These are phyloP conservation scores for Lolium multiflorum DNA, from an alignment of 176 grass and related monocot species.

Conservation along the genomic window DNA sequence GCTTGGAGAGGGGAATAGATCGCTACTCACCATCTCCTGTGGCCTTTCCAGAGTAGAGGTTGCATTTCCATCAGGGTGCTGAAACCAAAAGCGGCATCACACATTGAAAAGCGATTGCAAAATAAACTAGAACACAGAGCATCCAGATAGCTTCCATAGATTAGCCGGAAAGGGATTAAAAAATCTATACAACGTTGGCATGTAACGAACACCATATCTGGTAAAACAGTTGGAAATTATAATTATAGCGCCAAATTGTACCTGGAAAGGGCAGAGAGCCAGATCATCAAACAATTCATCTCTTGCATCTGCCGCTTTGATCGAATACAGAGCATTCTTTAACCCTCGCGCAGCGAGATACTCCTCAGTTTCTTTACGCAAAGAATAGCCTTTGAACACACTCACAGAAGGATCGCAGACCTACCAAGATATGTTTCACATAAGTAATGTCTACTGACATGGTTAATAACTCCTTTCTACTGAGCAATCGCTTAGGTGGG, in stretches of 20 bases:
- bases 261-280: constrained; percentile 22
- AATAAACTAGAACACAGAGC: neutral
- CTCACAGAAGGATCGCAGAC: constrained; percentile 77
- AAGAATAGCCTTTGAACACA: constrained; percentile 74
- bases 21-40: constrained; percentile 53
- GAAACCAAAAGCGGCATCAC: constrained; percentile 32
- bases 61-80: constrained; percentile 83
- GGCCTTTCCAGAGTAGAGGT: constrained; percentile 54
- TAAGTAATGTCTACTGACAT: constrained; percentile 9
- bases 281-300: no score
- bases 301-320: constrained; percentile 36
- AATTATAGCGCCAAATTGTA: constrained; percentile 21
- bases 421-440: constrained; percentile 24
- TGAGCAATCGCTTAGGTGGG: neutral
- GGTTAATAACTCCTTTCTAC: neutral
- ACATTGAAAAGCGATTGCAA: neutral
- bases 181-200: neutral
- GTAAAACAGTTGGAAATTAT: constrained; percentile 2
- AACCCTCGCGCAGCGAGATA: constrained; percentile 62
- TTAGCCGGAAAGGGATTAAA: neutral
- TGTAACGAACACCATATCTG: neutral
- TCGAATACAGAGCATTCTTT: constrained; percentile 66
- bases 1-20: neutral
- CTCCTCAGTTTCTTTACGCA: constrained; percentile 75
- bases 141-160: constrained; percentile 4